Conservation (phyloP, 441 rosid genomes). For the Viola pubescens region DNA sequence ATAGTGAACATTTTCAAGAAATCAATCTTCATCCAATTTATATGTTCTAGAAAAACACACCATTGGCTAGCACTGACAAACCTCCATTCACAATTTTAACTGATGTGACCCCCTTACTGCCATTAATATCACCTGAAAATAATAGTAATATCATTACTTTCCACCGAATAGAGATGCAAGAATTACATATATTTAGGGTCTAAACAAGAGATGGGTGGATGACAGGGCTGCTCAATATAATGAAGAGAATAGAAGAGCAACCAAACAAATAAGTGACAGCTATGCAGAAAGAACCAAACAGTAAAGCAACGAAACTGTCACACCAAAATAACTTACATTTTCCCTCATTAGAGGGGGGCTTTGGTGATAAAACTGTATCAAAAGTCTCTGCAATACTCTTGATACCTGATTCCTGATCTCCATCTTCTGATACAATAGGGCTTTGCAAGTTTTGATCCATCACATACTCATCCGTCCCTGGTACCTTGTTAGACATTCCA, state of each 20-base stretch:
- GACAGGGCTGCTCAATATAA: too few species aligned
- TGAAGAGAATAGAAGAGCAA: not conserved
- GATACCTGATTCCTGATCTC: constrained; percentile 28
- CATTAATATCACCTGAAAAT: constrained; percentile 36
- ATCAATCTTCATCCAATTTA: constrained; percentile 15
- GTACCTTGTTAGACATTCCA: too few species aligned
- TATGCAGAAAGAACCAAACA: not conserved
- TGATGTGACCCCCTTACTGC: constrained; percentile 32
- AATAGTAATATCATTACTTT: constrained; percentile 14
- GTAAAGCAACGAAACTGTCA: not conserved
- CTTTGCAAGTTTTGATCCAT: constrained; percentile 26
- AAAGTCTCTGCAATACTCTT: constrained; percentile 34
- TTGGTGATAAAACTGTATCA: constrained; percentile 34
- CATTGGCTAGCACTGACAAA: constrained; percentile 30
- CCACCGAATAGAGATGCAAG: not conserved
- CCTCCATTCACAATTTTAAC: constrained; percentile 88
- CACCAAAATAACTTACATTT: constrained; percentile 39
- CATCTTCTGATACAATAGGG: constrained; percentile 27
- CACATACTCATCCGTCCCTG: constrained; percentile 15
- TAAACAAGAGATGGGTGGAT: too few species aligned
- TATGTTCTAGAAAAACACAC: constrained; percentile 12
- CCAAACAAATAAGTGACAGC: constrained; percentile 4
- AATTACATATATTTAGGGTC: too few species aligned
- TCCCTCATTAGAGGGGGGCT: constrained; percentile 33
- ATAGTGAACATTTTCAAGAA: constrained; percentile 18